phyloP scores from a whole-genome alignment of 257 asterid genomes.

The Linderniella brevidens region DNA sequence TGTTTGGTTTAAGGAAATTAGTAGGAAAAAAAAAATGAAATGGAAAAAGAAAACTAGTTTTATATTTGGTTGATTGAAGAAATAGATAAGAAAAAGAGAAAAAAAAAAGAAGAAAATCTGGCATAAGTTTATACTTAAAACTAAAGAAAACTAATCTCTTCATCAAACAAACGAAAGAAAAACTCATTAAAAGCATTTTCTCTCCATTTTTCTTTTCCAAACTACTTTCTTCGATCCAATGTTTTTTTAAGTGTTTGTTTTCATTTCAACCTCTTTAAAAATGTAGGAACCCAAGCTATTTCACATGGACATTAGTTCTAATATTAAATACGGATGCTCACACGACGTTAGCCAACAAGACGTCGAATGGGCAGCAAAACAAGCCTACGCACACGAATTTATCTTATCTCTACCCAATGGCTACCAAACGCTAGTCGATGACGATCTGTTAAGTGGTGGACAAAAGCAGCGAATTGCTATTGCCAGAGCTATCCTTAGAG shows the following conservation, averaged over 20 bases:
- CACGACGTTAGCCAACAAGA: slow-evolving; percentile 49
- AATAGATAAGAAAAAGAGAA: no score
- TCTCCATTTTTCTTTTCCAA: not conserved
- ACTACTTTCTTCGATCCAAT: no score
- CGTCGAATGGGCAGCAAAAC: slow-evolving; percentile 82
- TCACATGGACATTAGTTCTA: slow-evolving; percentile 70
- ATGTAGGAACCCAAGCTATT: slow-evolving; percentile 83
- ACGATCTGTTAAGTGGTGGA: slow-evolving; percentile 97
- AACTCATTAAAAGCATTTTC: no score
- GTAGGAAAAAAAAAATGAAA: no score
- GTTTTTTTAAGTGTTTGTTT: not conserved
- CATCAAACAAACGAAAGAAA: slow-evolving; percentile 1
- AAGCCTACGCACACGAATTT: slow-evolving; percentile 84
- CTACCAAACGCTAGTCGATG: slow-evolving; percentile 79
- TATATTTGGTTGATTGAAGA: no score
- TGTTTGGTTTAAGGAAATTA: no score
- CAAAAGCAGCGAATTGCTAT: slow-evolving; percentile 96
- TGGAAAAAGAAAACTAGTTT: no score
- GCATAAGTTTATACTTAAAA: no score
- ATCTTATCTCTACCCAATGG: slow-evolving; percentile 66
- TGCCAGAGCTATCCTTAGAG: slow-evolving; percentile 82
- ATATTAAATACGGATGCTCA: slow-evolving; percentile 79
- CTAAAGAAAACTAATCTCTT: slow-evolving; percentile 4
- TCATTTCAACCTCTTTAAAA: not conserved
- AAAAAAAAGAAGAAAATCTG: no score